Evolutionary conservation across 1,284 basidiomycete genomes (phyloP), one percentile per base, ranked within the genome.

Genomic region (Xerocomus amazonicus): DNA sequence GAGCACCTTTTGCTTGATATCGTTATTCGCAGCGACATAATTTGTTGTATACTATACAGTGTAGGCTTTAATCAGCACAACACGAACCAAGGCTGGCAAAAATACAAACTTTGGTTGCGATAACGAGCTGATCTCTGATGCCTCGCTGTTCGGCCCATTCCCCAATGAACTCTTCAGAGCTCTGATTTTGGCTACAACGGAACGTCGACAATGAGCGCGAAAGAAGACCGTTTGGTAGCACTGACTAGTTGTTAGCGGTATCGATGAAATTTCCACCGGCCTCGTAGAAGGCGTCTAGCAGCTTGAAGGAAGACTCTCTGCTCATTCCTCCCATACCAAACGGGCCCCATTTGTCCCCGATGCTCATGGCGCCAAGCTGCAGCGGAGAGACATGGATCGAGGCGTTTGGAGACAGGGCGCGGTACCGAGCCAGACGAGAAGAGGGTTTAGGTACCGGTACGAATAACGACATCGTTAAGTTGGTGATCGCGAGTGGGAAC

Each of bases 71-170:
- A 19, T 33, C 12, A 43, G 31, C 19, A 23, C 29, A n/a, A 6
- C 12, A 12, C 29, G 8, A 12, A 8, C 6, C 8, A 31, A 12
- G 29, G 29, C 9, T 12, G 12, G 9, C 29, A 8, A 31, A 8
- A 12, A 31, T 9, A 31, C 28, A 31, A 9, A 73, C 76, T 65
- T 81, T 81, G 16, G 77, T 80, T 3, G 77, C 77, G 33, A 81
- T 68, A 46, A 79, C 74, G 16, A 76, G 63, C 59, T 80, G 75
- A 55, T 83, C 78, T 2, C 81, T 72, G 43, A 73, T 78, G 0
- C 70, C 72, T 6, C 75, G 68, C 17, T 59, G 50, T 47, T 78
- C 73, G 45, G 73, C 73, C 80, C 81, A 83, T 58, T 78, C 52
- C 14, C 54, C 52, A 2, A 54, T 56, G 4, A 54, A 52, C 31